phyloP scores from a whole-genome alignment of 2,329 filamentous ascomycete species.

The Fusarium redolens region DNA sequence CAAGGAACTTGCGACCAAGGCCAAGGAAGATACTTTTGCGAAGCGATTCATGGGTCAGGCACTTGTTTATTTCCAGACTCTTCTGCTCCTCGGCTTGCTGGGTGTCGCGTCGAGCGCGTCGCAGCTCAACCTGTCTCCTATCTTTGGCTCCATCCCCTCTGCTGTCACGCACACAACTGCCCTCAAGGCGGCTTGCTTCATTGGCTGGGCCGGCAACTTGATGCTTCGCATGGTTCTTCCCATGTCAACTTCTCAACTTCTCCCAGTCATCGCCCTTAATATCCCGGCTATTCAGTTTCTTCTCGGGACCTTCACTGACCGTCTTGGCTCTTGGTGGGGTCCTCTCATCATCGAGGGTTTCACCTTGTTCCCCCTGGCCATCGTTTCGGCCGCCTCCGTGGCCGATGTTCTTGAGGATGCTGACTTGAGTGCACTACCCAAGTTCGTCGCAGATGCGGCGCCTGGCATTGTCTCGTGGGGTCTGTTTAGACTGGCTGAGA shows the following conservation, averaged over 20 bases:
- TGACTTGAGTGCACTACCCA: slow-evolving; percentile 65
- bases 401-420: slow-evolving; percentile 73
- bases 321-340: slow-evolving; percentile 76
- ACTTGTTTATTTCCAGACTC: slow-evolving; percentile 52
- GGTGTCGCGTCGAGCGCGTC: slow-evolving; percentile 77
- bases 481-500: slow-evolving; percentile 68
- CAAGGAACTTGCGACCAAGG: slow-evolving; percentile 60
- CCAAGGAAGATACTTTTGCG: slow-evolving; percentile 47
- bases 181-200: slow-evolving; percentile 73
- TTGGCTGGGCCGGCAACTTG: slow-evolving; percentile 77
- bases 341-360: slow-evolving; percentile 79
- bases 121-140: slow-evolving; percentile 81
- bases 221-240: slow-evolving; percentile 60
- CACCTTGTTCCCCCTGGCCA: slow-evolving; percentile 76
- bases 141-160: slow-evolving; percentile 87
- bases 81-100: slow-evolving; percentile 48
- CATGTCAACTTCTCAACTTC: slow-evolving; percentile 61
- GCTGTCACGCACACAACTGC: slow-evolving; percentile 76
- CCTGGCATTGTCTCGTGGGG: slow-evolving; percentile 75
- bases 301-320: slow-evolving; percentile 73
- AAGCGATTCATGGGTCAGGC: slow-evolving; percentile 53
- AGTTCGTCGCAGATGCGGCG: slow-evolving; percentile 69
- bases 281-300: slow-evolving; percentile 79
- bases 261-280: slow-evolving; percentile 81
- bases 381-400: slow-evolving; percentile 72